phyloP scores from a whole-genome alignment of 73 alveolate species.

The Paramecium primaurelia region DNA sequence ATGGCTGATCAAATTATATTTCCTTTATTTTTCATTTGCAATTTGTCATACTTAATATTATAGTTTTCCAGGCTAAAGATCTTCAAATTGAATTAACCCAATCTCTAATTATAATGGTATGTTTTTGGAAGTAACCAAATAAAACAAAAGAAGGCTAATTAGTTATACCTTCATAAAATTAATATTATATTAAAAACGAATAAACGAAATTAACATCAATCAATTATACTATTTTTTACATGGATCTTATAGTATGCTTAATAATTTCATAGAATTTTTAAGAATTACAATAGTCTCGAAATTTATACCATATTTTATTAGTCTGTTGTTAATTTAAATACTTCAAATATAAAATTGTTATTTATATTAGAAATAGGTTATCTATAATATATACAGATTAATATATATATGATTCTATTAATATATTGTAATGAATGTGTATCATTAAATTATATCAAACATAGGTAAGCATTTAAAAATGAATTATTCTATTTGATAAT shows the following conservation, averaged over 20 bases:
- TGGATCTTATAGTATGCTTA: background rate
- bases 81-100: background rate
- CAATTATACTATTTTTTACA: background rate
- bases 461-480: too few species aligned
- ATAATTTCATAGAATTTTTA: background rate
- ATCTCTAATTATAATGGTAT: constrained; percentile 29
- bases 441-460: too few species aligned
- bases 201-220: background rate
- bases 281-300: background rate
- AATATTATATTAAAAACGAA: background rate
- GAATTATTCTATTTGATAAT: too few species aligned
- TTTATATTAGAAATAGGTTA: too few species aligned
- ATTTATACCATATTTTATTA: too few species aligned
- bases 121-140: constrained; percentile 9
- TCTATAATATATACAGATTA: too few species aligned
- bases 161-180: background rate
- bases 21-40: background rate
- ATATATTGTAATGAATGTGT: too few species aligned
- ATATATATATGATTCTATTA: too few species aligned
- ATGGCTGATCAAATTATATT: constrained; percentile 33
- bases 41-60: background rate
- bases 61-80: background rate
- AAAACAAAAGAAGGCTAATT: constrained; percentile 1
- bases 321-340: too few species aligned
- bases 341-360: too few species aligned